These are phyloP conservation scores for Blastocystis sp. DNA, from an alignment of 352 stramenopile genomes.

Conservation along the genomic window DNA sequence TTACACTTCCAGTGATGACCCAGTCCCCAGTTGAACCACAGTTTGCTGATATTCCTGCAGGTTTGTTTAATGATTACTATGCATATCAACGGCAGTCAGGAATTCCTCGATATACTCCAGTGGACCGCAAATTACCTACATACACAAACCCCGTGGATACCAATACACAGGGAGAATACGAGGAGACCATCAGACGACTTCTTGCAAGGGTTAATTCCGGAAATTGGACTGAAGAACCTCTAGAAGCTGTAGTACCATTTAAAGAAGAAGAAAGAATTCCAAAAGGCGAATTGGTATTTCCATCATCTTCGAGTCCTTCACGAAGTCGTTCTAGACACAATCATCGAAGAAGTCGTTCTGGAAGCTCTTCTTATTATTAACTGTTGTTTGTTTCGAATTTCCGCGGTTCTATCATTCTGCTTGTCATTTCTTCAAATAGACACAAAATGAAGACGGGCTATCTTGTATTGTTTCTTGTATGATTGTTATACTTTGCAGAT, in stretches of 20 bases:
- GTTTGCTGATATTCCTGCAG: not conserved
- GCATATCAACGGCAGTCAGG: not conserved
- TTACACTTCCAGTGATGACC: not conserved
- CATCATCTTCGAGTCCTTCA: not conserved
- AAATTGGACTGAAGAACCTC: not conserved
- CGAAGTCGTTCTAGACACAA: conserved; percentile 1
- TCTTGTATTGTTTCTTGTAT: not conserved
- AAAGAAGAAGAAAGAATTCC: not conserved
- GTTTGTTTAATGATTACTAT: not conserved
- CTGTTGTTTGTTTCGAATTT: not conserved
- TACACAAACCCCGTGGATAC: not conserved
- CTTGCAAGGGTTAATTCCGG: not conserved
- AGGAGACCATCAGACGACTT: not conserved
- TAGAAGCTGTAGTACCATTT: not conserved
- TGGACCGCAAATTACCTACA: not conserved
- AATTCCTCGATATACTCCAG: not conserved
- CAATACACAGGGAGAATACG: not conserved
- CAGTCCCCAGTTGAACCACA: not conserved
- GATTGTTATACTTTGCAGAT: not conserved
- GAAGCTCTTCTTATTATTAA: not conserved
- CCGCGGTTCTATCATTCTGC: not conserved
- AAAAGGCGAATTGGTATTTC: conserved; percentile 19
- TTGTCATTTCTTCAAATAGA: not conserved
- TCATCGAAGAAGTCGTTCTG: not conserved
- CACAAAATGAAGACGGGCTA: not conserved